phyloP scores from a whole-genome alignment of 768 basidiomycete genomes.

The Russula sp. region DNA sequence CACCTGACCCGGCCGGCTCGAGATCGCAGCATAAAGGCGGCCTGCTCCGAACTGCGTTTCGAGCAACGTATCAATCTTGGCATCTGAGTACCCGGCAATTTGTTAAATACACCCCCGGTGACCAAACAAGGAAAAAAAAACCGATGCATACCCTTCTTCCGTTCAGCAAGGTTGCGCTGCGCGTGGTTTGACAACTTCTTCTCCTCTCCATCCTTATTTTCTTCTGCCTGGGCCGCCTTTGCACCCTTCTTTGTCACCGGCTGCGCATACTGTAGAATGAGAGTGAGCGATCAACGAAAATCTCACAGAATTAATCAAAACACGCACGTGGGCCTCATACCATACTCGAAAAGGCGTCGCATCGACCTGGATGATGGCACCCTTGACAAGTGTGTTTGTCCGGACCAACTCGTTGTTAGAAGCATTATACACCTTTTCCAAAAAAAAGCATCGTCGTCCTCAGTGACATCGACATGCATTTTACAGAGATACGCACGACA shows the following conservation, averaged over 20 bases:
- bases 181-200: constrained; percentile 88
- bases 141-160: constrained; percentile 69
- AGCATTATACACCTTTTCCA: constrained; percentile 84
- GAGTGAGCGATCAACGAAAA: constrained; percentile 6
- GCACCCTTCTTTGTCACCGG: constrained; percentile 84
- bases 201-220: constrained; percentile 49
- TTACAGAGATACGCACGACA: constrained; percentile 58
- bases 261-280: constrained; percentile 70
- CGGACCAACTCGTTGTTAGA: constrained; percentile 99
- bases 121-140: not conserved
- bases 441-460: not conserved
- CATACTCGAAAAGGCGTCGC: constrained; percentile 99
- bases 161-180: constrained; percentile 79
- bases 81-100: constrained; percentile 40
- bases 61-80: constrained; percentile 86
- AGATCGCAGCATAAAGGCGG: constrained; percentile 89
- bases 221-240: constrained; percentile 47
- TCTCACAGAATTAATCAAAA: not conserved
- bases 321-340: constrained; percentile 95
- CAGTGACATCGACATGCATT: not conserved
- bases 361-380: constrained; percentile 94
- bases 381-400: constrained; percentile 98
- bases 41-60: constrained; percentile 90
- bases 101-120: constrained; percentile 5
- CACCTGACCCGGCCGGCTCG: constrained; percentile 93